Conservation (phyloP, 2,329 filamentous ascomycete species). For the Pseudopyricularia javanii region DNA sequence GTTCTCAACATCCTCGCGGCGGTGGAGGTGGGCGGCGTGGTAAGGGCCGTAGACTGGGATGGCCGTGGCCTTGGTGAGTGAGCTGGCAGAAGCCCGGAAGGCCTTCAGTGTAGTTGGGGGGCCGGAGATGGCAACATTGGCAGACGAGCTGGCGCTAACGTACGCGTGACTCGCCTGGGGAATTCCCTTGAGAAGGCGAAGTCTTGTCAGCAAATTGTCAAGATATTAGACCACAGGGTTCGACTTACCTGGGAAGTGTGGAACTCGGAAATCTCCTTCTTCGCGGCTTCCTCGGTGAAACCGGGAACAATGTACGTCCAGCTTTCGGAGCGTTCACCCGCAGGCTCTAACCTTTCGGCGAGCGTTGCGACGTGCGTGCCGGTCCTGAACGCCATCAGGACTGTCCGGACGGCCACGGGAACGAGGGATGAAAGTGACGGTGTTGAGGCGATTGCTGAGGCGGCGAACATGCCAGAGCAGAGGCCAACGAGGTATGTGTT, state of each 20-base stretch:
- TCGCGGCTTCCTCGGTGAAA: conserved; percentile 36
- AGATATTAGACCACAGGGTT: background rate
- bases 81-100: conserved; percentile 15
- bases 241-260: conserved; percentile 37
- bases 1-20: conserved; percentile 25
- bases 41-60: conserved; percentile 45
- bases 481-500: conserved; percentile 49
- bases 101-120: conserved; percentile 34
- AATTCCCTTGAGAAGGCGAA: conserved; percentile 19
- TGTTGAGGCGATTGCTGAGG: conserved; percentile 52
- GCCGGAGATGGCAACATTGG: conserved; percentile 39
- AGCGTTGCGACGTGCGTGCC: conserved; percentile 42
- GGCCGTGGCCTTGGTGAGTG: conserved; percentile 27
- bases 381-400: conserved; percentile 54
- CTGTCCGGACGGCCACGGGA: conserved; percentile 48
- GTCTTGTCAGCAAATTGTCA: background rate
- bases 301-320: conserved; percentile 58
- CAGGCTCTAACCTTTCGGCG: conserved; percentile 29
- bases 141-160: conserved; percentile 37
- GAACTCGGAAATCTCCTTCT: conserved; percentile 41
- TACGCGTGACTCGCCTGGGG: conserved; percentile 35
- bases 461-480: conserved; percentile 60
- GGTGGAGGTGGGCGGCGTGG: conserved; percentile 42
- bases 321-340: conserved; percentile 34
- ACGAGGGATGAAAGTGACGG: conserved; percentile 49